Evolutionary conservation across 2,329 filamentous ascomycete species (phyloP).

Genomic region (Phialemonium atrogriseum): DNA sequence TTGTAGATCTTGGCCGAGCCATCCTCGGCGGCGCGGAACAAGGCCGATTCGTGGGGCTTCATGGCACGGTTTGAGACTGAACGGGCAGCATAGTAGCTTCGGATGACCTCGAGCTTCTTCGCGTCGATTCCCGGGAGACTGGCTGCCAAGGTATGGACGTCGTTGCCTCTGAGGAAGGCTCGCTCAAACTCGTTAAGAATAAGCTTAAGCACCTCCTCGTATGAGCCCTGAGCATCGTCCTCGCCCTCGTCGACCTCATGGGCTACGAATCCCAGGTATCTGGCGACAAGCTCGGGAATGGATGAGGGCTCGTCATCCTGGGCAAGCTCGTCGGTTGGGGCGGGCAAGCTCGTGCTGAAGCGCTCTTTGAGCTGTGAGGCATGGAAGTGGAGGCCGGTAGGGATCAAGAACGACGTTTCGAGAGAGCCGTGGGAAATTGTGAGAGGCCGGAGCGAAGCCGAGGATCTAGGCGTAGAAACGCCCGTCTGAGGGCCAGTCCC

Average conservation of each 20-base stretch:
- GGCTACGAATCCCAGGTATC: constrained; percentile 87
- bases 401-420: constrained; percentile 92
- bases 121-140: constrained; percentile 79
- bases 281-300: constrained; percentile 79
- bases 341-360: constrained; percentile 77
- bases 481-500: constrained; percentile 83
- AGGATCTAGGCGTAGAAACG: constrained; percentile 92
- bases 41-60: constrained; percentile 86
- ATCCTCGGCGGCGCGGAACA: constrained; percentile 81
- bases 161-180: constrained; percentile 87
- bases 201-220: constrained; percentile 86
- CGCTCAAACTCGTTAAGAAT: constrained; percentile 95
- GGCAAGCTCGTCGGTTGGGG: constrained; percentile 91
- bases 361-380: constrained; percentile 89
- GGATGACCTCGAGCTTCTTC: constrained; percentile 87
- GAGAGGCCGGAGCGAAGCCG: constrained; percentile 83
- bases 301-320: constrained; percentile 99
- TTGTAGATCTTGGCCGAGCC: constrained; percentile 80
- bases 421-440: constrained; percentile 88
- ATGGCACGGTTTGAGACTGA: constrained; percentile 77
- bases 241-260: constrained; percentile 87
- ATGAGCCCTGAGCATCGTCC: constrained; percentile 79
- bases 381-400: constrained; percentile 92
- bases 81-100: constrained; percentile 86
- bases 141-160: constrained; percentile 85